phyloP scores from a whole-genome alignment of 1,284 basidiomycete species.

The Ceratobasidium sp. region DNA sequence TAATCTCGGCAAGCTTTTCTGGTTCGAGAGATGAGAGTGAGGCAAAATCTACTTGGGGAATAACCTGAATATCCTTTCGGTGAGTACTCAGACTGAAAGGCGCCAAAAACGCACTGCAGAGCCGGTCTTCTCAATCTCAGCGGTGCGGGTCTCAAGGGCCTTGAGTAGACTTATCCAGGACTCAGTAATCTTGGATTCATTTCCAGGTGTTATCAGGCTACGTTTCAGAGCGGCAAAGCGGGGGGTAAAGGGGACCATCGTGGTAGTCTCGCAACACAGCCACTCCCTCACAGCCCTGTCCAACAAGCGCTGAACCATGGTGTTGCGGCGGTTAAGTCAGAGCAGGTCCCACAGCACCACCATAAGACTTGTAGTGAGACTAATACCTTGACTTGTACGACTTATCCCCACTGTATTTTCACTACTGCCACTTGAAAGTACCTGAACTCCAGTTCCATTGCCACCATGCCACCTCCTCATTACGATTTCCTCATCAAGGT shows the following conservation, averaged over 20 bases:
- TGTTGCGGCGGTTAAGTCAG: slow-evolving; percentile 2
- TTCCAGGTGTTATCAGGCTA: slow-evolving; percentile 18
- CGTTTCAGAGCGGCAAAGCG: slow-evolving; percentile 38
- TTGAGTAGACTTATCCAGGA: slow-evolving; percentile 30
- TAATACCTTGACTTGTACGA: no score
- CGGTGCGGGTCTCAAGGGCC: slow-evolving; percentile 24
- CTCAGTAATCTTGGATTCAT: slow-evolving; percentile 20
- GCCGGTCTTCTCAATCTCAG: slow-evolving; percentile 32
- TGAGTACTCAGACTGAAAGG: not conserved
- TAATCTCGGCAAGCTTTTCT: slow-evolving; percentile 67
- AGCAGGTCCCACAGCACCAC: slow-evolving; percentile 20
- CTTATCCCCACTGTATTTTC: no score
- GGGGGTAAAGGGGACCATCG: slow-evolving; percentile 37
- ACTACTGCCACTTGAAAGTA: not conserved
- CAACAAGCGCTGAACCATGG: slow-evolving; percentile 13
- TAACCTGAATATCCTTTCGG: slow-evolving; percentile 58
- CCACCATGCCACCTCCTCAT: slow-evolving; percentile 82
- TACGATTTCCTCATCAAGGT: slow-evolving; percentile 96
- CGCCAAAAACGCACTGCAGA: slow-evolving; percentile 16
- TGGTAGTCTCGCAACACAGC: not conserved
- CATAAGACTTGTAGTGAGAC: slow-evolving; percentile 16
- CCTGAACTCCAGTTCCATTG: slow-evolving; percentile 6
- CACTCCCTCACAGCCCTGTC: slow-evolving; percentile 16
- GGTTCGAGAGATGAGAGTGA: slow-evolving; percentile 65
- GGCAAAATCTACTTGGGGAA: slow-evolving; percentile 72